Base-by-base conservation (phyloP, 2,329 filamentous ascomycete species). In the Talaromyces atroroseus region DNA sequence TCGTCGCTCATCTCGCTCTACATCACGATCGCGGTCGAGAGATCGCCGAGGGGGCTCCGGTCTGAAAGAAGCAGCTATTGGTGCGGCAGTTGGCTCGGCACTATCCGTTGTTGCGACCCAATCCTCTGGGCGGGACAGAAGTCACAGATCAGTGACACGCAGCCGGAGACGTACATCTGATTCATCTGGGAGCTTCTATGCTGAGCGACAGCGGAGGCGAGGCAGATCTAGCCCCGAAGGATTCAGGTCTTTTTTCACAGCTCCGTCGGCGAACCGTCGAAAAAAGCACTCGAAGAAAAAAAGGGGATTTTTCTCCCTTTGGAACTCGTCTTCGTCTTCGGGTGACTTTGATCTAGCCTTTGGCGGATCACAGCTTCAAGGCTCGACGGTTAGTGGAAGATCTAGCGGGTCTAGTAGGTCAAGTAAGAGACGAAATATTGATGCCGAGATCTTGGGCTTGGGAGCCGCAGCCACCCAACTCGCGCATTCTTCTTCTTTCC, bases 271-370 rank as follows among this genome's bases (percentile, higher is more conserved):
- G 62, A 80, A 79, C 58, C 52, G 54, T n/a, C 67, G 67, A 42
- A 73, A 76, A 61, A 77, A 76, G 56, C 77, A 76, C 61, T 76
- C 66, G 21, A 74, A 71, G 59, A 72, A 72, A 61, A 62, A 77
- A 40, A 71, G 69, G 24, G 78, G 82, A 57, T 78, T 87, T 53
- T 77, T 85, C 44, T 80, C 78, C 56, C 80, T 84, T 63, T 77
- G 74, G 54, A 87, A 85, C 63, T 85, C 82, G 1, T 88, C 85
- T 1, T 86, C 83, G 2, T 87, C 84, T 0, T 87, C 84, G 0
- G 76, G 87, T 54, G 84, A 87, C 68, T 82, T 81, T 20, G 86
- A 89, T 65, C 72, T 89, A 59, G 85, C 85, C 10, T 89, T 88
- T 66, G 85, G 86, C 65, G 85, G 86, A 10, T 78, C 74, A 54